Evolutionary conservation across 2,329 filamentous ascomycete genomes (phyloP).

Genomic region (Claviceps sp.): DNA sequence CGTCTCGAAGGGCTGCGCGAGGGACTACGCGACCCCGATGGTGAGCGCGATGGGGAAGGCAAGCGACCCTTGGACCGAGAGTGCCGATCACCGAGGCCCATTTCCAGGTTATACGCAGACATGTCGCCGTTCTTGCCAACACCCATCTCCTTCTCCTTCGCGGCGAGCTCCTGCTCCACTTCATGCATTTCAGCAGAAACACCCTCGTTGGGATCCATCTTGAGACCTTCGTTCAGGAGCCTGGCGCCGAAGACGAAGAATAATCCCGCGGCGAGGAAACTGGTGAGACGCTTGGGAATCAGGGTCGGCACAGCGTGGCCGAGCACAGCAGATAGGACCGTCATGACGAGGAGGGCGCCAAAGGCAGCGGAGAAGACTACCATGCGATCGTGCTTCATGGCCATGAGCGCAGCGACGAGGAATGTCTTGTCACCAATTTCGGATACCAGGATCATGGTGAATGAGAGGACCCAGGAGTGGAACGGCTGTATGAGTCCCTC

Average conservation of each 20-base stretch:
- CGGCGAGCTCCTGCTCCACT: conserved; percentile 83
- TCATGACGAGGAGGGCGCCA: conserved; percentile 84
- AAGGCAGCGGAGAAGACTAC: conserved; percentile 95
- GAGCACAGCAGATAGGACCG: conserved; percentile 78
- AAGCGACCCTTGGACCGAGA: conserved; percentile 63
- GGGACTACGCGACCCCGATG: conserved; percentile 52
- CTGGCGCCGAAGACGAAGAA: conserved; percentile 85
- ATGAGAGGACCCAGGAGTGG: conserved; percentile 82
- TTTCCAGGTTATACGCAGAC: conserved; percentile 64
- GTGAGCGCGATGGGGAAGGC: conserved; percentile 66
- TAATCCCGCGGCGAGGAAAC: conserved; percentile 68
- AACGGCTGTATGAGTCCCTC: conserved; percentile 61
- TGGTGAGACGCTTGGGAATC: conserved; percentile 82
- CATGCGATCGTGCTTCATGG: conserved; percentile 91
- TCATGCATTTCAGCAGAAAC: conserved; percentile 97
- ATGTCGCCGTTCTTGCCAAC: conserved; percentile 39
- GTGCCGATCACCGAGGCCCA: conserved; percentile 58
- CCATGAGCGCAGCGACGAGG: conserved; percentile 92
- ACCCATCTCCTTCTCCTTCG: conserved; percentile 72
- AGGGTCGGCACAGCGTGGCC: conserved; percentile 85
- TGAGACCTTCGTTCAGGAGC: conserved; percentile 72
- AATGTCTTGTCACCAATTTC: conserved; percentile 99
- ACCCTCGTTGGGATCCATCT: conserved; percentile 80
- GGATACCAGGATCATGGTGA: conserved; percentile 95
- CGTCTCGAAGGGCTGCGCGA: conserved; percentile 43